A percentile compares a stretch with the other conserved stretches of the same genome.
phyloP scores from a whole-genome alignment of 176 grass and related monocot genomes.

The Cocos nucifera region DNA sequence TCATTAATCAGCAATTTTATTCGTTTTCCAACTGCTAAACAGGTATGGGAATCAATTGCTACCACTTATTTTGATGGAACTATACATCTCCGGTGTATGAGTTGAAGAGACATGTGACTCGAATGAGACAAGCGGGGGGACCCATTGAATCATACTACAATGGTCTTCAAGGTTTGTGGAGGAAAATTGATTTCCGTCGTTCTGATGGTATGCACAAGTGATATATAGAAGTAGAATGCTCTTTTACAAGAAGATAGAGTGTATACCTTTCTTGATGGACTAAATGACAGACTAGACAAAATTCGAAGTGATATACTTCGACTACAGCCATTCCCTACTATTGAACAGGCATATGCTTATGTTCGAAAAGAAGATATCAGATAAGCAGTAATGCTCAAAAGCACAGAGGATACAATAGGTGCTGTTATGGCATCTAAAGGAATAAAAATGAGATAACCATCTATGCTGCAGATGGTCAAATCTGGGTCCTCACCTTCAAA shows the following conservation, averaged over 20 bases:
- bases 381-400: not conserved
- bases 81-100: not conserved
- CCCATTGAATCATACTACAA: not conserved
- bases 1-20: too few relatives aligned
- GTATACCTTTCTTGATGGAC: not conserved
- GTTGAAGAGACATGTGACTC: not conserved
- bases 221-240: too few relatives aligned
- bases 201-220: not conserved
- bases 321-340: not conserved
- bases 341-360: not conserved
- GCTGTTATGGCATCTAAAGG: not conserved
- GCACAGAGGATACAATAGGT: accelerated
- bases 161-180: not conserved
- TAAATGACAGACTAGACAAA: not conserved
- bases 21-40: not conserved
- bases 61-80: not conserved
- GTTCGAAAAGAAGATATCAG: not conserved
- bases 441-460: not conserved
- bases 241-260: too few relatives aligned
- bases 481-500: too few relatives aligned
- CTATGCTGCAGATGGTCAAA: too few relatives aligned
- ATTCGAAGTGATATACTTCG: not conserved
- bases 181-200: not conserved
- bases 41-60: not conserved
- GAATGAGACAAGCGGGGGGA: not conserved